Evolutionary conservation across 768 basidiomycete species (phyloP), one percentile per base, ranked within the genome.

Genomic region (Termitomyces sp.): DNA sequence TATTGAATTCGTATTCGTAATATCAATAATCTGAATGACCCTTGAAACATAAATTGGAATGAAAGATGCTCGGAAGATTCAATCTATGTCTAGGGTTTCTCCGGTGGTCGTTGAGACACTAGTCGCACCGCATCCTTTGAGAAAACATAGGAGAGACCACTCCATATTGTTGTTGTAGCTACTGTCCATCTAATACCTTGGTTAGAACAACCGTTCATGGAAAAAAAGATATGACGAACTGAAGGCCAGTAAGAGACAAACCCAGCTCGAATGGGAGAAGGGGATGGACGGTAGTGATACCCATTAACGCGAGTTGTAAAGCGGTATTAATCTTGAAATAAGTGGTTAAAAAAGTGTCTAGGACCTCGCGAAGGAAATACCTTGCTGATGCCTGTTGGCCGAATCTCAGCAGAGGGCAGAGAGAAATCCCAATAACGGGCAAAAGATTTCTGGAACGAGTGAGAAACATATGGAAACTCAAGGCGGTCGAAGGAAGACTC

Each of bases 361-460:
- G 18, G 18, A 55, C 47, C 5, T 24, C 10, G 32, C 26, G 41
- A 64, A 33, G 43, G 33, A 44, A 59, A 5, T 52, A 89, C 92
- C 78, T 96, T 98, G 78, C 93, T 96, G 52, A 99, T 94, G n/a
- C 72, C 72, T 11, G 97, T 98, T 0, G 96, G 96, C 32, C 84
- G 84, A 13, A 98, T 94, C 71, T 97, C 95, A 1, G 94, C 96
- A 1, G 94, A 96, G 1, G 97, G 94, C 52, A 97, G 85, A 10
- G 91, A 90, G 61, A 97, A 92, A 68, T 98, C 92, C 92, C 95
- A 99, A 72, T 98, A 99, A 35, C 97, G 84, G 26, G 75, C 69
- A 67, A 93, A 88, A 0, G 94, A 97, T 92, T 92, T 92, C 90
- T 95, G n/a, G 5, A 22, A 30, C 11, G 46, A 48, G 36, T 30